Base-by-base conservation (phyloP, 2,329 filamentous ascomycete genomes). In the Colletotrichum sansevieriae region DNA sequence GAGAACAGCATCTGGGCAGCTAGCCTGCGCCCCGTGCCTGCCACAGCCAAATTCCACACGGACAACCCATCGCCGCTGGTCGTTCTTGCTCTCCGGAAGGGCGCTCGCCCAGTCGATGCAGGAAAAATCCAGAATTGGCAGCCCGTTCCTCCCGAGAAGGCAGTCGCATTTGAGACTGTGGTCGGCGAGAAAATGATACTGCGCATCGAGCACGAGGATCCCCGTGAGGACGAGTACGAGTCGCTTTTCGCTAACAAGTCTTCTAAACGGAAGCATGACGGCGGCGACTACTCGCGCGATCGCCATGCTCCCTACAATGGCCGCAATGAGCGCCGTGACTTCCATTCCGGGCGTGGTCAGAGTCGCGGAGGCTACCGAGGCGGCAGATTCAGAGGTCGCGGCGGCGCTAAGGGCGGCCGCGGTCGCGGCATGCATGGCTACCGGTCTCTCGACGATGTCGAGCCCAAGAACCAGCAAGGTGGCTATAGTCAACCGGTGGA, bases 1-100 rank as follows among this genome's bases (percentile, higher is more conserved):
- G 92, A 97, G 69, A 91, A 94, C 77, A 91, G 88, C 73, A 87
- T 98, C 44, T 99, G 95, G 95, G 96, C 95, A 5, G 94, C 91
- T 15, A 87, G 90, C 49, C 88, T 98, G 11, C 86, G 88, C 37
- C 94, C 96, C 1, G 85, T 95, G 0, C 89, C 91, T 0, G 82
- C 88, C 15, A 87, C 86, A 0, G 88, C 90, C 44, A 86, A 85
- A 52, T 90, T 90, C 73, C 92, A 96, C 80, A 95, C 93, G 0
- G 93, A 97, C 72, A 95, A 94, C 74, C 85, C 88, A 1, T 87
- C 86, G 0, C 94, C 95, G 0, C 87, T 93, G 11, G 90, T 98
- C 11, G 93, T 98, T 1, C 85, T 99, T 43, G 95, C 94, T 1
- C 85, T 95, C 54, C 88, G 91, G 44, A 92, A 91, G 76, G 90